Conservation (phyloP, 1,139 yeast species). For the Geotrichum restrictum region DNA sequence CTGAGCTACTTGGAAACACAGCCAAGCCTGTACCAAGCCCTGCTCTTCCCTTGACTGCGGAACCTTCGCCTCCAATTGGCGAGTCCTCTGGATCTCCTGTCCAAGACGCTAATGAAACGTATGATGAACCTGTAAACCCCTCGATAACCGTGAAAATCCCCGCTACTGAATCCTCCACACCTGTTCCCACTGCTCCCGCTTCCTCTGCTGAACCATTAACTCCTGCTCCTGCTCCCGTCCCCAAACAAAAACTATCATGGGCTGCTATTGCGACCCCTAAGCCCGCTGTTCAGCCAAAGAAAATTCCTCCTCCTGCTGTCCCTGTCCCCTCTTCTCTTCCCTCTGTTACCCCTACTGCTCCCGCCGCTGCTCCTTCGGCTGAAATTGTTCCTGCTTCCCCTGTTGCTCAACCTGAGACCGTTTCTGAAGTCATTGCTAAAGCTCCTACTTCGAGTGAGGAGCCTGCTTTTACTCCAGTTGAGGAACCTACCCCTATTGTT, state of each 20-base stretch:
- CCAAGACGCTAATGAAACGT: slow-evolving; percentile 15
- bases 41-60: slow-evolving; percentile 26
- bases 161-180: slow-evolving; percentile 3
- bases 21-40: slow-evolving; percentile 24
- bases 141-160: slow-evolving; percentile 22
- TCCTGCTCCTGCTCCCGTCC: slow-evolving; percentile 23
- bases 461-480: background rate
- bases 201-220: slow-evolving; percentile 1
- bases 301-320: slow-evolving; percentile 6
- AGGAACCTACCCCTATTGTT: background rate
- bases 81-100: slow-evolving; percentile 17
- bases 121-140: slow-evolving; percentile 12
- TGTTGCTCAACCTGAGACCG: slow-evolving; percentile 6
- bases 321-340: slow-evolving; percentile 5
- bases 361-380: slow-evolving; percentile 22
- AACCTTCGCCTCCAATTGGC: slow-evolving; percentile 23
- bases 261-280: slow-evolving; percentile 43
- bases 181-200: slow-evolving; percentile 22
- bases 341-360: slow-evolving; percentile 11
- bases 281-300: slow-evolving; percentile 24
- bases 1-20: slow-evolving; percentile 28
- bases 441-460: slow-evolving; percentile 6
- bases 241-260: slow-evolving; percentile 34
- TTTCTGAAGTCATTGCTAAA: slow-evolving; percentile 1
- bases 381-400: background rate